These are phyloP conservation scores for Paraphysoderma sedebokerense DNA, from an alignment of 371 early-diverging fungal species.

Conservation along the genomic window DNA sequence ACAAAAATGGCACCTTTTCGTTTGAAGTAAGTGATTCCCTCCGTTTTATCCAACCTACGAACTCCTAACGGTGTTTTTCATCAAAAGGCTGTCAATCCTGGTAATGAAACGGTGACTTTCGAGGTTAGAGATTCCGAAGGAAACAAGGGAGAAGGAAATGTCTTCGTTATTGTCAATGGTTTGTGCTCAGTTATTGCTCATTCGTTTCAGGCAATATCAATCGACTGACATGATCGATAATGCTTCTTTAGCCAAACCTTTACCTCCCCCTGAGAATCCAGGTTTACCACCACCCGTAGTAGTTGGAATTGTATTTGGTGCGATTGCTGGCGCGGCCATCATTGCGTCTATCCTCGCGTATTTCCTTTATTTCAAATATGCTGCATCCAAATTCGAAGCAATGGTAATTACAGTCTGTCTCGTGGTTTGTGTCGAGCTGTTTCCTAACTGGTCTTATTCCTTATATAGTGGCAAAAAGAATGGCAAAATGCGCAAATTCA, in stretches of 20 bases:
- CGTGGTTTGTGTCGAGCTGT: not conserved
- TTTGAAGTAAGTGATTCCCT: no score
- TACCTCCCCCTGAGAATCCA: not conserved
- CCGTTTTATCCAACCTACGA: no score
- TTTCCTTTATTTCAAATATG: not conserved
- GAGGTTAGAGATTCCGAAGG: not conserved
- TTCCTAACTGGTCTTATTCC: not conserved
- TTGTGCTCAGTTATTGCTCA: no score
- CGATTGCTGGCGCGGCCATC: not conserved
- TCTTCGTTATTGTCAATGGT: no score
- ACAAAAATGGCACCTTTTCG: not conserved
- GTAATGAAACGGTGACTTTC: not conserved
- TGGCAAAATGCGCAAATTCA: not conserved
- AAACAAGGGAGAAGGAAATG: no score
- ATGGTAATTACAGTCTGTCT: not conserved
- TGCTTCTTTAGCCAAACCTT: not conserved
- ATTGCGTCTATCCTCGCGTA: not conserved
- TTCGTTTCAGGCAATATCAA: no score
- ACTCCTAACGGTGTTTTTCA: no score
- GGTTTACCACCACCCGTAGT: not conserved
- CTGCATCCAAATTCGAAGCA: conserved; percentile 5
- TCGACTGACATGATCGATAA: no score
- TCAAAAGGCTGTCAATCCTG: not conserved
- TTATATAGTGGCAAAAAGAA: conserved; percentile 3
- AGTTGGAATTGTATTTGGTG: conserved; percentile 1